Percentiles rank a stretch among this genome's conserved stretches.
Conservation (phyloP, 2,329 filamentous ascomycete genomes). For the Hymenoscyphus scutula region DNA sequence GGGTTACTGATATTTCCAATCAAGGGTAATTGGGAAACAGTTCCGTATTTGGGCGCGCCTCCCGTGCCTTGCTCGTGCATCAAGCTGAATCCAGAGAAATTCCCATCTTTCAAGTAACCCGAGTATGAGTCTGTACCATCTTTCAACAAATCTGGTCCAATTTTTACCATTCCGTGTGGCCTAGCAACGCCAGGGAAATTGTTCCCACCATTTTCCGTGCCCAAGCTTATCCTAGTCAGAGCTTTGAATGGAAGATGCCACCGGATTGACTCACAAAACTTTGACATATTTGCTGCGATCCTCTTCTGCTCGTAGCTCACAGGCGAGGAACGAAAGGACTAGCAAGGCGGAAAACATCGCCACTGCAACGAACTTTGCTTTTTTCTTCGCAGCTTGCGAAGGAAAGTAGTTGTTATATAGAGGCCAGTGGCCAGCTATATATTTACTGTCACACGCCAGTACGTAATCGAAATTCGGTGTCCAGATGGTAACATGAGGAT, state of each 20-base stretch:
- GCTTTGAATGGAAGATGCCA: not conserved
- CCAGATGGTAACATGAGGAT: not conserved
- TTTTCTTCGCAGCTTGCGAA: not conserved
- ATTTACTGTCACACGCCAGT: not conserved
- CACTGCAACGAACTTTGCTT: not conserved
- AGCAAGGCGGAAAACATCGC: not conserved
- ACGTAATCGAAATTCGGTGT: not conserved
- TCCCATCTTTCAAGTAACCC: constrained; percentile 49
- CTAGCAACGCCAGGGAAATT: constrained; percentile 44
- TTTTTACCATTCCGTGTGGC: constrained; percentile 46
- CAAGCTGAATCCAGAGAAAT: constrained; percentile 60
- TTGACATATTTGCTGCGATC: constrained; percentile 32
- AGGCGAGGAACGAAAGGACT: not conserved
- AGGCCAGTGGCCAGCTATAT: not conserved
- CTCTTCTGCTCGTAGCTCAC: not conserved
- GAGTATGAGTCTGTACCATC: constrained; percentile 51
- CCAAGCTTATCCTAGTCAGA: constrained; percentile 21
- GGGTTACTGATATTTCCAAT: constrained; percentile 52
- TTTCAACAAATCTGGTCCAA: constrained; percentile 42
- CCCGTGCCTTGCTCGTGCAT: constrained; percentile 67
- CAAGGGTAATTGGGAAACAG: constrained; percentile 58
- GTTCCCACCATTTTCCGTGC: constrained; percentile 45
- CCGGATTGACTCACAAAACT: constrained; percentile 24
- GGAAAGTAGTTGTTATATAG: not conserved
- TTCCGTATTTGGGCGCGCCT: constrained; percentile 68